phyloP scores from a whole-genome alignment of 2,329 filamentous ascomycete species.

The Microsporum audouinii region DNA sequence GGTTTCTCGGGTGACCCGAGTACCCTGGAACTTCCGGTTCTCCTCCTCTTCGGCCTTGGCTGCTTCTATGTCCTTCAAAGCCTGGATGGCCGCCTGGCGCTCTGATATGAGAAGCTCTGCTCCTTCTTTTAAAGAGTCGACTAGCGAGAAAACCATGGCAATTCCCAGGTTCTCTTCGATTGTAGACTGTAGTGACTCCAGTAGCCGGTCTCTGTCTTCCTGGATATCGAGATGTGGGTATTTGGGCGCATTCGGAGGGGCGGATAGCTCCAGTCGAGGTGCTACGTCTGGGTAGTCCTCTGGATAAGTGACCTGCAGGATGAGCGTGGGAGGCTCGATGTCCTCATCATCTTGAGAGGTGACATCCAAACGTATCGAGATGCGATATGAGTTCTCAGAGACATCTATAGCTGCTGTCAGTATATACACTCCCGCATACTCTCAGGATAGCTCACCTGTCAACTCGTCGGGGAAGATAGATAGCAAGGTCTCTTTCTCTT shows the following conservation, averaged over 20 bases:
- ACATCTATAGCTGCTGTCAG: slow-evolving; percentile 51
- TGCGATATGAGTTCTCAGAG: slow-evolving; percentile 77
- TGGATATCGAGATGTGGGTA: slow-evolving; percentile 67
- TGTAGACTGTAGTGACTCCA: slow-evolving; percentile 58
- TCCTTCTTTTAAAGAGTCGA: slow-evolving; percentile 74
- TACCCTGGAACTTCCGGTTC: slow-evolving; percentile 92
- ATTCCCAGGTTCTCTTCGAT: slow-evolving; percentile 92
- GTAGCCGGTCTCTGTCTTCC: slow-evolving; percentile 63
- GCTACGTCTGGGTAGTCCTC: slow-evolving; percentile 79
- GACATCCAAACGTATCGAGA: slow-evolving; percentile 75
- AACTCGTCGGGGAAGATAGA: slow-evolving; percentile 98
- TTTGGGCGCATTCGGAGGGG: slow-evolving; percentile 56
- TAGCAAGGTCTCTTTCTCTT: slow-evolving; percentile 94
- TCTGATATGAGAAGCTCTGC: slow-evolving; percentile 76
- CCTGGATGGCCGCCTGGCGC: slow-evolving; percentile 54
- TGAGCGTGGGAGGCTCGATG: slow-evolving; percentile 54
- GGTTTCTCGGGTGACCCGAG: slow-evolving; percentile 71
- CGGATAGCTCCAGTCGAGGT: slow-evolving; percentile 67
- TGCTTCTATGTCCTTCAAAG: slow-evolving; percentile 41
- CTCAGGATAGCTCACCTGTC: slow-evolving; percentile 48
- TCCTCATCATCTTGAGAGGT: slow-evolving; percentile 51
- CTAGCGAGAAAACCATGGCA: slow-evolving; percentile 92
- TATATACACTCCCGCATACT: neutral
- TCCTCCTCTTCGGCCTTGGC: slow-evolving; percentile 69
- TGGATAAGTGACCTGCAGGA: slow-evolving; percentile 82